phyloP scores from a whole-genome alignment of 2,329 filamentous ascomycete genomes.

The Venturia oleaginea region DNA sequence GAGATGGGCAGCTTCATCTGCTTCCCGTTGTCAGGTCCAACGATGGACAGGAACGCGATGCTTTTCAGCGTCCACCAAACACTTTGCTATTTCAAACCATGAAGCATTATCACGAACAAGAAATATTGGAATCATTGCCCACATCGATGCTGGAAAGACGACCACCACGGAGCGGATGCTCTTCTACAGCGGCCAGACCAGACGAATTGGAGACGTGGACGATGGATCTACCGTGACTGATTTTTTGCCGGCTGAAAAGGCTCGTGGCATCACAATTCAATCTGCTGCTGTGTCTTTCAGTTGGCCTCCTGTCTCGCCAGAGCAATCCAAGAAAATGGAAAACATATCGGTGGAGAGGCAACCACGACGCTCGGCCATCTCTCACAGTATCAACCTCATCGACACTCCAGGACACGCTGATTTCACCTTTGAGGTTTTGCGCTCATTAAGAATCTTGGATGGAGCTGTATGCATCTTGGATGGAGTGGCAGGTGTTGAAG shows the following conservation, averaged over 20 bases:
- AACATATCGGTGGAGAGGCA: slow-evolving; percentile 17
- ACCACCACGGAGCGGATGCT: slow-evolving; percentile 99
- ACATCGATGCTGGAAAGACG: slow-evolving; percentile 97
- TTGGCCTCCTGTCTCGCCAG: slow-evolving; percentile 59
- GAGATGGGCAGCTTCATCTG: slow-evolving; percentile 4
- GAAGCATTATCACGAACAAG: slow-evolving; percentile 54
- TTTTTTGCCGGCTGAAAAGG: slow-evolving; percentile 85
- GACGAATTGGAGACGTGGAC: slow-evolving; percentile 87
- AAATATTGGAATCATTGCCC: slow-evolving; percentile 97
- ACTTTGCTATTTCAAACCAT: background rate
- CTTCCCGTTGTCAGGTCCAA: background rate
- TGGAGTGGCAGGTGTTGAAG: slow-evolving; percentile 87
- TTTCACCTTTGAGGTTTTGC: slow-evolving; percentile 92
- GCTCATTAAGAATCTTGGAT: slow-evolving; percentile 79
- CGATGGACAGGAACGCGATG: background rate
- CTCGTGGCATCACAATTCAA: slow-evolving; percentile 93
- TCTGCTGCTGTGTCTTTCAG: slow-evolving; percentile 92
- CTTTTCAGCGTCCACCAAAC: slow-evolving; percentile 6
- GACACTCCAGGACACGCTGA: slow-evolving; percentile 96
- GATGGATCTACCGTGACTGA: slow-evolving; percentile 96
- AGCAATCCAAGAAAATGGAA: slow-evolving; percentile 23
- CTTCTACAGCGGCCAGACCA: slow-evolving; percentile 85
- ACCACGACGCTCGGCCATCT: slow-evolving; percentile 39
- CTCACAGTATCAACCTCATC: slow-evolving; percentile 79
- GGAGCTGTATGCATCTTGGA: slow-evolving; percentile 90